Evolutionary conservation across 495 filamentous ascomycete genomes (phyloP), one percentile per base, ranked within the genome.

Genomic region (Penicillium soppii): DNA sequence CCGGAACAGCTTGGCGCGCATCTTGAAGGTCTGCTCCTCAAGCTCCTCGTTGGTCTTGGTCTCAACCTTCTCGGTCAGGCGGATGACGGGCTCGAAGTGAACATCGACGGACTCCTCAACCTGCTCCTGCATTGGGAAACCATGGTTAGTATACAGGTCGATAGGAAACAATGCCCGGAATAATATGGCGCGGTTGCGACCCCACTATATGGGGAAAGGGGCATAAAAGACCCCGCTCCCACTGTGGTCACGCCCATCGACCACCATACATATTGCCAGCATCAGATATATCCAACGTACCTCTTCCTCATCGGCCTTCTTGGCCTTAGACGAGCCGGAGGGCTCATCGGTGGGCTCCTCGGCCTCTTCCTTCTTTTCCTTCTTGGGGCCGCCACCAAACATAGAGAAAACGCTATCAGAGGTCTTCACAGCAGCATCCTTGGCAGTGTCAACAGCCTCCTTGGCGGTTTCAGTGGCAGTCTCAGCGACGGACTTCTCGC

Each of bases 1-100:
- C 77, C 90, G 90, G 86, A 99, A 99, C 47, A 99, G 85, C 83
- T 99, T 99, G 67, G 95, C 95, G 55, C 92, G 88, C 95, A 97
- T 97, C 85, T 97, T 97, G 83, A 97, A 97, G 20, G 80, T 75
- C 76, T 96, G 89, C 77, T 97, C 91, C 78, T 99, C 92, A 42
- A 87, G 83, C 81, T 99, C 95, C 76, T 99, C 95, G 72, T 97
- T 94, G 72, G 94, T 97, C 82, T 96, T 96, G 62, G 84, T 87
- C 66, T 96, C 91, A 44, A 97, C 87, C 77, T 94, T 91, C 80
- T 97, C 90, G 40, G 91, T 96, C 63, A 99, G 80, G 70, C 81
- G 90, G 66, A 95, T 88, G 53, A 98, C 90, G 46, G 94, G 94
- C 77, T 96, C 90, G 76, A 97, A 98, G 75, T 97, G 87, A 53